Evolutionary conservation across 1,284 basidiomycete genomes (phyloP), one percentile per base, ranked within the genome.

Genomic region (Apiotrichum mycotoxinovorans): DNA sequence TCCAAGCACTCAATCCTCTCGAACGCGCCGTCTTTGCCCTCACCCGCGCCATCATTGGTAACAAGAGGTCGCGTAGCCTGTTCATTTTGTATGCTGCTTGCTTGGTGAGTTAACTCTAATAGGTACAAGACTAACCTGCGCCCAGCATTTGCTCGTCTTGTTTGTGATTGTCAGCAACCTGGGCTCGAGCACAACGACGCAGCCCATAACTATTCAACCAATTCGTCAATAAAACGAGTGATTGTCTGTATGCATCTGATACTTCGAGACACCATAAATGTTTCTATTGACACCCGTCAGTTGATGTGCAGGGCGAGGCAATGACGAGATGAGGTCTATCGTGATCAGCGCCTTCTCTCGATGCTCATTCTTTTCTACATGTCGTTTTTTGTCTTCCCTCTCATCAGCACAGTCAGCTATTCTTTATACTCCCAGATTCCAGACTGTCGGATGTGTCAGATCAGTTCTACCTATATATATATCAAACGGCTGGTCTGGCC

Each of bases 1-100:
- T 95, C 58, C 86, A 93, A 63, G 88, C 87, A 37, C 82, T 98
- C 33, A 96, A 98, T 70, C 90, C 91, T 1, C 80, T 97, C 10
- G 95, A 98, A 72, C 84, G 92, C 26, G 87, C 88, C 17, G 86
- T 96, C 1, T 86, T 98, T 54, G 82, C 85, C 18, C 79, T 98
- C 15, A 95, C 95, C 0, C 84, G 88, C 22, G 82, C 86, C 18
- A 87, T 98, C 49, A 83, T 98, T 20, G 89, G 90, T 38, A 93
- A 92, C 72, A 86, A 92, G 49, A 83, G 89, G 23, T 86, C 91
- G 40, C 81, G 91, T 63, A 72, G 65, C 43, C 26, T 71, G 38
- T 78, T 78, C 58, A 77, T 78, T 51, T 52, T 78, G 14, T 78
- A 78, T 46, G 69, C 75, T 1, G 73, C 60, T 1, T 66, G 66